Percentiles rank a stretch among this genome's conserved stretches.
phyloP scores from a whole-genome alignment of 208 protist species.

The Naegleria gruberi region DNA sequence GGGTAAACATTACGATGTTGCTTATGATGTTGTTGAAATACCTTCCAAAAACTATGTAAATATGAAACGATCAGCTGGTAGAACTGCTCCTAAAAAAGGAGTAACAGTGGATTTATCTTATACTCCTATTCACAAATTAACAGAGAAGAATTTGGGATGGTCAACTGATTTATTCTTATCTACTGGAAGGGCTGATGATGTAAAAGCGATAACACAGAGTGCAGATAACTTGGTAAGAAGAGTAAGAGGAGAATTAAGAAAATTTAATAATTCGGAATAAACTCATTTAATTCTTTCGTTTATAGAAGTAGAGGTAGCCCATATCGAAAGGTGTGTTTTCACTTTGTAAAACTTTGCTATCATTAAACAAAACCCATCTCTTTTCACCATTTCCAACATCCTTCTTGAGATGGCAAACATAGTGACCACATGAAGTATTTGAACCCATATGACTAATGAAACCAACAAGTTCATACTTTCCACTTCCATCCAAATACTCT shows the following conservation, averaged over 20 bases:
- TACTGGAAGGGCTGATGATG: background rate
- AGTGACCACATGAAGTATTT: constrained; percentile 72
- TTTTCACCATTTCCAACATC: constrained; percentile 37
- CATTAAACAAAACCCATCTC: constrained; percentile 86
- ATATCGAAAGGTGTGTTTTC: constrained; percentile 72
- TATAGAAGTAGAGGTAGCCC: constrained; percentile 81
- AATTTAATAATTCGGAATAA: background rate
- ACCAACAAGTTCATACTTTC: constrained; percentile 55
- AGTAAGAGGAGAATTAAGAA: background rate
- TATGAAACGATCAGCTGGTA: background rate
- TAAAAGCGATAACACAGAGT: background rate
- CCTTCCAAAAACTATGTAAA: background rate
- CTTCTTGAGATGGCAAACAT: constrained; percentile 76
- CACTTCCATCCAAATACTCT: background rate
- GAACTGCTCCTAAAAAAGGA: background rate
- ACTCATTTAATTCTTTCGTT: constrained; percentile 34
- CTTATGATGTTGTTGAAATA: background rate
- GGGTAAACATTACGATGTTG: background rate
- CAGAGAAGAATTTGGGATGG: background rate
- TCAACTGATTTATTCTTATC: background rate
- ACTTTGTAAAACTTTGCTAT: constrained; percentile 79
- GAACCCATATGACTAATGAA: constrained; percentile 81
- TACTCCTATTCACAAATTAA: background rate
- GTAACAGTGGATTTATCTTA: background rate
- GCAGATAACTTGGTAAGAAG: background rate